Percentiles rank a stretch among this genome's conserved stretches.
phyloP scores from a whole-genome alignment of 2,329 filamentous ascomycete genomes.

The Tricladium varicosporioides region DNA sequence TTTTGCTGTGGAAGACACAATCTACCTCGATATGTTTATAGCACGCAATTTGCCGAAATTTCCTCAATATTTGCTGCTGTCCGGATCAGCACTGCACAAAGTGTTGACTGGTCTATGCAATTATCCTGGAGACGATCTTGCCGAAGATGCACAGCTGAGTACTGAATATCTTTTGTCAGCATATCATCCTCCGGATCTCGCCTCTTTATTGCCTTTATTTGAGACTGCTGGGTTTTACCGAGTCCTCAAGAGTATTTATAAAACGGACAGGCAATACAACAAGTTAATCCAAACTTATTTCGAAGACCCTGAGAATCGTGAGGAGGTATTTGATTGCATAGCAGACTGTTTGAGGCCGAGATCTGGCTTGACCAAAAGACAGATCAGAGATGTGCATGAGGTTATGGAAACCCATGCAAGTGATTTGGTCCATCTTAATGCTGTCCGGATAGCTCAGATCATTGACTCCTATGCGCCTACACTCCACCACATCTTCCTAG shows the following conservation, averaged over 20 bases:
- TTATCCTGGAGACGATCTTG: conserved; percentile 76
- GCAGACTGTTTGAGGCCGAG: conserved; percentile 68
- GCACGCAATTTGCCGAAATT: conserved; percentile 95
- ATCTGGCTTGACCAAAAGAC: conserved; percentile 63
- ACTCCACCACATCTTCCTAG: conserved; percentile 54
- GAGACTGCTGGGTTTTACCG: conserved; percentile 81
- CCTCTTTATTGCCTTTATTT: conserved; percentile 73
- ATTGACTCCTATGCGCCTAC: conserved; percentile 55
- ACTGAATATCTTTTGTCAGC: conserved; percentile 91
- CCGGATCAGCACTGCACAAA: conserved; percentile 79
- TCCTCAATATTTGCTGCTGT: conserved; percentile 88
- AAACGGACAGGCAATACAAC: conserved; percentile 73
- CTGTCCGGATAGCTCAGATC: conserved; percentile 52
- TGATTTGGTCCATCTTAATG: conserved; percentile 57
- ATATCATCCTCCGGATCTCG: conserved; percentile 84
- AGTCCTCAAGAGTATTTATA: conserved; percentile 87
- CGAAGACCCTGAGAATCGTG: conserved; percentile 75
- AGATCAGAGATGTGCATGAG: conserved; percentile 67
- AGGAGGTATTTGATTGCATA: conserved; percentile 76
- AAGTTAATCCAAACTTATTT: conserved; percentile 80
- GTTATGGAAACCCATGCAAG: conserved; percentile 56
- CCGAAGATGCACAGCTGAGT: conserved; percentile 94
- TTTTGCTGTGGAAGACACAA: conserved; percentile 77
- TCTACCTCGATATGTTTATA: conserved; percentile 98
- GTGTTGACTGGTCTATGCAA: conserved; percentile 81